Evolutionary conservation across 1,139 yeast genomes (phyloP).

Genomic region (Casaregolazyma suthepensis): DNA sequence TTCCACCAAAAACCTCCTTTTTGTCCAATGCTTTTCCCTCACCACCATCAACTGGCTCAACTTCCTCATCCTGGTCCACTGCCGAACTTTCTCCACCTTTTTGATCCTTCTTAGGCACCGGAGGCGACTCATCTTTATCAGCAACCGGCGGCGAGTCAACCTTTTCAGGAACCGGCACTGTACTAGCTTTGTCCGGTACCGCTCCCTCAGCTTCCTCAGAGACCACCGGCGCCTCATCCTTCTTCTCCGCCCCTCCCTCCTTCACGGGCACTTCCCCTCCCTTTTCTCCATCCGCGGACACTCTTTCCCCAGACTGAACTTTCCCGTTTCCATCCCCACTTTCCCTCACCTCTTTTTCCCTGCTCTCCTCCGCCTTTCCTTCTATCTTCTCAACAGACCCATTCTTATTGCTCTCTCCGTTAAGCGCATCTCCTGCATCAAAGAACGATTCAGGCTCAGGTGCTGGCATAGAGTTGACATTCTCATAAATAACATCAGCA

Average conservation of each 20-base stretch:
- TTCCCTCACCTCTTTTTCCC: conserved; percentile 4
- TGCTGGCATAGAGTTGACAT: conserved; percentile 45
- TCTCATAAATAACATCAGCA: conserved; percentile 62
- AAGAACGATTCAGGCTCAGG: conserved; percentile 23
- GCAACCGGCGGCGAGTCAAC: background rate
- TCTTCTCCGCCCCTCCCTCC: background rate
- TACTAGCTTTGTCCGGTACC: background rate
- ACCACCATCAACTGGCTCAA: background rate
- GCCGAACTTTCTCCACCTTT: background rate
- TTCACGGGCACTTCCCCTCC: conserved; percentile 5
- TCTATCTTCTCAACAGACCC: conserved; percentile 6
- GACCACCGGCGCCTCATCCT: background rate
- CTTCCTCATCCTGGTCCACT: conserved; percentile 5
- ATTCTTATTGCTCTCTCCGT: conserved; percentile 9
- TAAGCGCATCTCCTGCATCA: conserved; percentile 11
- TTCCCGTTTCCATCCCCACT: background rate
- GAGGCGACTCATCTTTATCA: background rate
- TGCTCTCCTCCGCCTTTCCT: conserved; percentile 5
- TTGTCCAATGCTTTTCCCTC: conserved; percentile 8
- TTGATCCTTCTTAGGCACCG: background rate
- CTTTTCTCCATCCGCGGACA: conserved; percentile 5
- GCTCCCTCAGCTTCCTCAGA: background rate
- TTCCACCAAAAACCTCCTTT: conserved; percentile 4
- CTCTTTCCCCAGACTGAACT: background rate
- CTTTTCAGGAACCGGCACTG: background rate